Evolutionary conservation across 2,329 filamentous ascomycete species (phyloP).

Genomic region (Aspergillus luchuensis): DNA sequence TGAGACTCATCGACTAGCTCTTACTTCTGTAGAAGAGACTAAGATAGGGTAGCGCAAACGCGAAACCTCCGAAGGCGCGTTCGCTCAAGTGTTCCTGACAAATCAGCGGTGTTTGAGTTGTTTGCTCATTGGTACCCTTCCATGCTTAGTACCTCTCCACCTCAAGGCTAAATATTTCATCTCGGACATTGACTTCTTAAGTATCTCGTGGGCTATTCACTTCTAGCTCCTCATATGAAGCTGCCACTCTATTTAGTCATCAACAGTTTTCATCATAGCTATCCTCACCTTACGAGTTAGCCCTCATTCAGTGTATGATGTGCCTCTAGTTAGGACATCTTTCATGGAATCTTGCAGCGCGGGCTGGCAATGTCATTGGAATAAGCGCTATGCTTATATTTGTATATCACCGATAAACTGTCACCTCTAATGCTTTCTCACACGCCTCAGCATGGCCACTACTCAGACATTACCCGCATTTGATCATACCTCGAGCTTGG

Average conservation of each 20-base stretch:
- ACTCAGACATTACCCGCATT: slow-evolving; percentile 19
- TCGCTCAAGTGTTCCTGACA: slow-evolving; percentile 1
- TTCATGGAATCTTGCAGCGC: not conserved
- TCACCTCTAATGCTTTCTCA: not conserved
- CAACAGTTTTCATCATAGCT: not conserved
- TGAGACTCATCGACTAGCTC: not conserved
- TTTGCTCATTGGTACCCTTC: slow-evolving; percentile 17
- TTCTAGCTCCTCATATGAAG: not conserved
- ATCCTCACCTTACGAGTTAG: not conserved
- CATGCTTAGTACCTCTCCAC: not conserved
- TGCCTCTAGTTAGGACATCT: not conserved
- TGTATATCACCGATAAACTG: not conserved
- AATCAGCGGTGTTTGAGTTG: slow-evolving; percentile 21
- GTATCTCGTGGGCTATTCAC: not conserved
- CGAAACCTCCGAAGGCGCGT: slow-evolving; percentile 11
- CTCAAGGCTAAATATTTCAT: not conserved
- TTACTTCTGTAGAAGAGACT: not conserved
- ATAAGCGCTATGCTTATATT: not conserved
- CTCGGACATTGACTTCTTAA: not conserved
- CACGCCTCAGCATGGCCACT: not conserved
- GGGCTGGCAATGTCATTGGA: slow-evolving; percentile 3
- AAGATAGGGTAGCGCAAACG: slow-evolving; percentile 6
- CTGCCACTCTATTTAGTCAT: not conserved
- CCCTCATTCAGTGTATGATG: not conserved
- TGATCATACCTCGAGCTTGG: slow-evolving; percentile 15